Percentiles rank a stretch among this genome's conserved stretches.
Evolutionary conservation across 495 filamentous ascomycete genomes (phyloP).

Genomic region (Thermothielavioides terrestris): DNA sequence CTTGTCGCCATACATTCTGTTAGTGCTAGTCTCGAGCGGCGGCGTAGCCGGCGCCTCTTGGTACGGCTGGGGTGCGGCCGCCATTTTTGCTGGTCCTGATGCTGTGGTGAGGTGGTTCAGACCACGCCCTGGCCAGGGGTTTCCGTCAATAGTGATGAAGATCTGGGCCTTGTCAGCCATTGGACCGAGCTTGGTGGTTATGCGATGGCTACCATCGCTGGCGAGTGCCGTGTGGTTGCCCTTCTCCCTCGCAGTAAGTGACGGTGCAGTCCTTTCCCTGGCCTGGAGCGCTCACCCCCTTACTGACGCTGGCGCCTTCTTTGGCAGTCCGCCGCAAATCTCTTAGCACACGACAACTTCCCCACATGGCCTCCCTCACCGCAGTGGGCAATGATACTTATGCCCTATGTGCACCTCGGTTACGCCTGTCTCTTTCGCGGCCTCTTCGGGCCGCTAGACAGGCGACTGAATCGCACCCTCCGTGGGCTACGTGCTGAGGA

Average conservation of each 20-base stretch:
- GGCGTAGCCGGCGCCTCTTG: constrained; percentile 35
- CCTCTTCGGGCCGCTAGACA: constrained; percentile 53
- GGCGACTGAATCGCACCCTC: constrained; percentile 44
- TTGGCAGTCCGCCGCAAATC: constrained; percentile 16
- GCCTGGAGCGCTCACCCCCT: too few species aligned
- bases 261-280: too few species aligned
- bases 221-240: constrained; percentile 27
- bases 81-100: constrained; percentile 31
- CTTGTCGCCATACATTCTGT: constrained; percentile 50
- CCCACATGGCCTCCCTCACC: constrained; percentile 64
- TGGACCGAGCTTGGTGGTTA: constrained; percentile 33
- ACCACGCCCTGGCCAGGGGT: neutral
- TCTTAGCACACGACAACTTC: constrained; percentile 19
- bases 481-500: constrained; percentile 19
- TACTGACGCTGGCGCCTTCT: neutral
- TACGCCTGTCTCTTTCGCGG: constrained; percentile 62
- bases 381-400: constrained; percentile 55
- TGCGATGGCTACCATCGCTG: constrained; percentile 24
- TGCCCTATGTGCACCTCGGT: constrained; percentile 58
- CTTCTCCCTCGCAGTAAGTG: constrained; percentile 27
- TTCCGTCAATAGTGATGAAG: constrained; percentile 3
- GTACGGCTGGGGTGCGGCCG: constrained; percentile 31
- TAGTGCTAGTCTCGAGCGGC: constrained; percentile 46
- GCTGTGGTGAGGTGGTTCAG: constrained; percentile 21
- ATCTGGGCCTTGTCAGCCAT: constrained; percentile 24